Percentiles rank a stretch among this genome's conserved stretches.
These are phyloP conservation scores for Metschnikowia continentalis DNA, from an alignment of 805 yeast genomes.

Conservation along the genomic window DNA sequence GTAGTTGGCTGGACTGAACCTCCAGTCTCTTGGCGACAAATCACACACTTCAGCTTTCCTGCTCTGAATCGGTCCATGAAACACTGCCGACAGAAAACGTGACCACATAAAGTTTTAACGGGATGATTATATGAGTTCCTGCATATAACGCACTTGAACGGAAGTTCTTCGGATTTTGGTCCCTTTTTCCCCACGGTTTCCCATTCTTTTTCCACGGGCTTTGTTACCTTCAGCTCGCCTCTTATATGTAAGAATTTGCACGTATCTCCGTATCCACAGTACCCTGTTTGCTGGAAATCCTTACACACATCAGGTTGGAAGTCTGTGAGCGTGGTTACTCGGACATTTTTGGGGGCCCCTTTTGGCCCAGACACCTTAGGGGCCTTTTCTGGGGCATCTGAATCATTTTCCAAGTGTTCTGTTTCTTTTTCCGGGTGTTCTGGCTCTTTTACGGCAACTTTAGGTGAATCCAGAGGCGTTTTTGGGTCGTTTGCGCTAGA, in stretches of 20 bases:
- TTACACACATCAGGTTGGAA: conserved; percentile 94
- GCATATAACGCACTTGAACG: conserved; percentile 63
- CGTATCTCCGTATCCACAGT: conserved; percentile 95
- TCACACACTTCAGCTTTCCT: conserved; percentile 43
- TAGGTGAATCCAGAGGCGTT: not conserved
- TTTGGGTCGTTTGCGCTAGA: not conserved
- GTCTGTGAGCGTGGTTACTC: conserved; percentile 69
- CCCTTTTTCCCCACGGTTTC: conserved; percentile 35
- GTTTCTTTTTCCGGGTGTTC: conserved; percentile 2
- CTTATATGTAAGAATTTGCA: conserved; percentile 92
- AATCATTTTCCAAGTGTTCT: not conserved
- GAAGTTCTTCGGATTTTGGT: conserved; percentile 23
- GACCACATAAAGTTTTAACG: conserved; percentile 56
- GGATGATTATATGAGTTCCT: conserved; percentile 51
- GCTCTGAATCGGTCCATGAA: conserved; percentile 45
- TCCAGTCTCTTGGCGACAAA: conserved; percentile 58
- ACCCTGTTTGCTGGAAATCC: conserved; percentile 86
- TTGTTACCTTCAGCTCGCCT: conserved; percentile 74
- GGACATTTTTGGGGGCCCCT: conserved; percentile 40
- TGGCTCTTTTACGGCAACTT: not conserved
- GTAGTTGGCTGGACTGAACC: conserved; percentile 55
- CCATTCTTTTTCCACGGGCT: conserved; percentile 70
- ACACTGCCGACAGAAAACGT: conserved; percentile 61
- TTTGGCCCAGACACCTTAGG: conserved; percentile 18
- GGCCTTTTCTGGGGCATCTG: not conserved